These are phyloP conservation scores for Kwoniella mangroviensis DNA, from an alignment of 768 basidiomycete genomes.

Conservation along the genomic window DNA sequence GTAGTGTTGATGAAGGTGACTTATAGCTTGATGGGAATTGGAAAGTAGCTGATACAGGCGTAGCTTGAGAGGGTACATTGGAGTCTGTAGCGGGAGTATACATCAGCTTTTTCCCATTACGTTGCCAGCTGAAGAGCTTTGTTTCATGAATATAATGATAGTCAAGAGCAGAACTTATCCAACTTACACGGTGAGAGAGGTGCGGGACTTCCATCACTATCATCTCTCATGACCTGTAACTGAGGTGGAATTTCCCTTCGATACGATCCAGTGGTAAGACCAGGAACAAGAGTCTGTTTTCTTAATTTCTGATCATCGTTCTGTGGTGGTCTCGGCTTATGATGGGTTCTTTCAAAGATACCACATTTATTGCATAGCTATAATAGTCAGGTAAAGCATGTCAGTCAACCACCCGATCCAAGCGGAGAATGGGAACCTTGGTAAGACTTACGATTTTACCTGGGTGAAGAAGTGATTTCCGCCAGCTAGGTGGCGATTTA, in stretches of 20 bases:
- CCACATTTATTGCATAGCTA: slow-evolving; percentile 34
- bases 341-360: slow-evolving; percentile 29
- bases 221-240: slow-evolving; percentile 29
- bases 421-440: background rate
- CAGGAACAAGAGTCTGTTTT: slow-evolving; percentile 20
- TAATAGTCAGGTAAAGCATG: too few species aligned
- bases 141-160: background rate
- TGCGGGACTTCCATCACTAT: slow-evolving; percentile 18
- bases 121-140: background rate
- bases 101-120: background rate
- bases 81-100: slow-evolving; percentile 4
- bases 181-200: slow-evolving; percentile 18
- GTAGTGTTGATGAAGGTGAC: background rate
- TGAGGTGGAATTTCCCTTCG: slow-evolving; percentile 9
- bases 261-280: background rate
- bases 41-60: slow-evolving; percentile 21
- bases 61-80: slow-evolving; percentile 19
- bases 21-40: slow-evolving; percentile 9
- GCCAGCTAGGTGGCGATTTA: slow-evolving; percentile 28
- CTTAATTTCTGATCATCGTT: slow-evolving; percentile 29
- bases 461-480: slow-evolving; percentile 18
- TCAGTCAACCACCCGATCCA: too few species aligned
- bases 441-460: slow-evolving; percentile 28
- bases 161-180: background rate
- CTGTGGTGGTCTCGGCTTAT: slow-evolving; percentile 27